A percentile compares a stretch with the other conserved stretches of the same genome.
Evolutionary conservation across 768 basidiomycete species (phyloP).

Genomic region (Xanthoconium stramineum): DNA sequence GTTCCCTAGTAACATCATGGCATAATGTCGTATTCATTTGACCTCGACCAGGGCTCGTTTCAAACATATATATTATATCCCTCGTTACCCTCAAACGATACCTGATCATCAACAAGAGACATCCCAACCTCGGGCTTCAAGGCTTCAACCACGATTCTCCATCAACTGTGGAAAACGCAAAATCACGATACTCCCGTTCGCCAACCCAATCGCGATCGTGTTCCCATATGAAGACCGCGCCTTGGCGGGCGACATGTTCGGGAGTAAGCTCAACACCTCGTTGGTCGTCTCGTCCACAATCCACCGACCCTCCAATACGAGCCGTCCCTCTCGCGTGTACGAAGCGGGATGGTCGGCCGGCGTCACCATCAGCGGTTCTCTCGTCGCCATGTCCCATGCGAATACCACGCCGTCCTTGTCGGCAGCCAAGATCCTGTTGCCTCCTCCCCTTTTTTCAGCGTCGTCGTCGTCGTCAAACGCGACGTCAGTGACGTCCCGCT

Average conservation of each 20-base stretch:
- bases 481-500: constrained; percentile 18
- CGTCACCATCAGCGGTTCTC: constrained; percentile 15
- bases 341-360: constrained; percentile 17
- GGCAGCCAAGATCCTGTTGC: constrained; percentile 21
- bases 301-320: constrained; percentile 24
- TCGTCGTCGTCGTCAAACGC: constrained; percentile 19
- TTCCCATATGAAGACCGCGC: constrained; percentile 21
- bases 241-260: constrained; percentile 29
- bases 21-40: no score
- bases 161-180: constrained; percentile 21
- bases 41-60: neutral
- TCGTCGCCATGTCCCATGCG: constrained; percentile 27
- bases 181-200: constrained; percentile 29
- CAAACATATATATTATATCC: no score
- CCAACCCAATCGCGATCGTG: constrained; percentile 26
- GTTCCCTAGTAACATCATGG: no score
- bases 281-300: constrained; percentile 20
- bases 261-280: constrained; percentile 18
- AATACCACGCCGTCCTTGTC: constrained; percentile 24
- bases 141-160: no score
- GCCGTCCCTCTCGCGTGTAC: constrained; percentile 5
- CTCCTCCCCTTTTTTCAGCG: neutral
- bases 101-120: no score
- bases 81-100: no score
- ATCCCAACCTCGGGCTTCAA: no score